Base-by-base conservation (phyloP, 1,284 basidiomycete species). In the Rhodofomes roseus region DNA sequence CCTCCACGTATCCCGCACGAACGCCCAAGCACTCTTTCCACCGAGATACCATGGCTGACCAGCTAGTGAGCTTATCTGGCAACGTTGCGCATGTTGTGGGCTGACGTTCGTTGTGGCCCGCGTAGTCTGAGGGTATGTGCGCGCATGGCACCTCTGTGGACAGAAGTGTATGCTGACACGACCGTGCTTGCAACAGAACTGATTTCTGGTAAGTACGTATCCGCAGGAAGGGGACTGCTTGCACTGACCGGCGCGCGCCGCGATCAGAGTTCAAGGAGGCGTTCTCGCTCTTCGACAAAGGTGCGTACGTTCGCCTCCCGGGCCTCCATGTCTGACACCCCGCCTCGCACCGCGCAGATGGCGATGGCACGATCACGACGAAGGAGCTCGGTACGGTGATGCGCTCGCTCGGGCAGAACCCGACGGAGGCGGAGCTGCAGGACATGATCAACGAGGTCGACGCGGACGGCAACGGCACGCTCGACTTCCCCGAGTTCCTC, bases 361-460 rank as follows among this genome's bases (percentile, higher is more conserved):
- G 94, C 69, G 95, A 98, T 83, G 95, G 95, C 75, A 96, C 94
- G 60, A 97, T 98, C 82, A 97, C 95, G 60, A 93, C 92, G 66
- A 89, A 89, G 72, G 95, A 98, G 80, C 90, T 98, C 68, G 95
- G 95, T 61, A 96, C 93, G 57, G 95, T 97, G 69, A 98, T 98
- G 96, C 90, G 95, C 63, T 96, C 94, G 50, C 83, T 98, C 20
- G 96, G 96, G 22, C 95, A 97, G 79, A 98, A 96, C 79, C 95
- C 95, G 2, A 96, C 95, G 57, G 94, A 98, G 74, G 92, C 92
- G 3, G 95, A 98, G 78, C 83, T 98, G 54, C 90, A 94, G 74
- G 95, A 96, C 80, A 97, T 97, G 93, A 95, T 96, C 82, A 94
- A 93, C 79, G 92, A 95, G 77, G 92, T 94, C 62, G 90, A 92